A percentile compares a stretch with the other conserved stretches of the same genome.
Conservation (phyloP, 2,329 filamentous ascomycete genomes). For the Fusarium vanettenii region DNA sequence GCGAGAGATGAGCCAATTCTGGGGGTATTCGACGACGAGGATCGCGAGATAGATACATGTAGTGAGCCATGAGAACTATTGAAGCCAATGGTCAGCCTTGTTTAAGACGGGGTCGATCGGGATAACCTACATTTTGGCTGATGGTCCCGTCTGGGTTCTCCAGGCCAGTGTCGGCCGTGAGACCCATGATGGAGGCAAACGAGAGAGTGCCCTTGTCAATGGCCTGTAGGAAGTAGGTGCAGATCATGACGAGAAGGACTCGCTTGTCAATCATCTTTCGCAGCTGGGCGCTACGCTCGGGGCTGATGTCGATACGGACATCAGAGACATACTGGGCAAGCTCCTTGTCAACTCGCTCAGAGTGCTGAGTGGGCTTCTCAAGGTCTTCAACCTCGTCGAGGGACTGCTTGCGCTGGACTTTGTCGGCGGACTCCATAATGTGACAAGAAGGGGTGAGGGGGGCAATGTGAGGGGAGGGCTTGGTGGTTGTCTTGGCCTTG, state of each 20-base stretch:
- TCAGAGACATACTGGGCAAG: constrained; percentile 72
- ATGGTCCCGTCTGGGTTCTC: constrained; percentile 49
- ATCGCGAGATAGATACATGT: constrained; percentile 81
- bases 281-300: constrained; percentile 70
- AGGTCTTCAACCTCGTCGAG: constrained; percentile 49
- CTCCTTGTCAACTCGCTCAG: constrained; percentile 71
- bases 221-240: constrained; percentile 78
- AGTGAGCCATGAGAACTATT: constrained; percentile 76
- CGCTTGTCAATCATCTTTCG: constrained; percentile 74
- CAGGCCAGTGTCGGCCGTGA: constrained; percentile 62
- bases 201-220: constrained; percentile 76
- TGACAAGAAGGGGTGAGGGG: not conserved
- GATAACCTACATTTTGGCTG: constrained; percentile 30
- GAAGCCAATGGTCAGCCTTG: constrained; percentile 3
- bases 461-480: not conserved
- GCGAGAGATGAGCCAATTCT: constrained; percentile 68
- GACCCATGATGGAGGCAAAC: constrained; percentile 73
- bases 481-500: not conserved
- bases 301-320: constrained; percentile 65
- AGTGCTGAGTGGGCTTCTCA: constrained; percentile 60
- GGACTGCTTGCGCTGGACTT: constrained; percentile 28
- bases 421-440: constrained; percentile 16
- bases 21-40: constrained; percentile 77
- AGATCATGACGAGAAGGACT: constrained; percentile 76
- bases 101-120: not conserved